phyloP scores from a whole-genome alignment of 495 filamentous ascomycete genomes.

The Xylaria intraflava region DNA sequence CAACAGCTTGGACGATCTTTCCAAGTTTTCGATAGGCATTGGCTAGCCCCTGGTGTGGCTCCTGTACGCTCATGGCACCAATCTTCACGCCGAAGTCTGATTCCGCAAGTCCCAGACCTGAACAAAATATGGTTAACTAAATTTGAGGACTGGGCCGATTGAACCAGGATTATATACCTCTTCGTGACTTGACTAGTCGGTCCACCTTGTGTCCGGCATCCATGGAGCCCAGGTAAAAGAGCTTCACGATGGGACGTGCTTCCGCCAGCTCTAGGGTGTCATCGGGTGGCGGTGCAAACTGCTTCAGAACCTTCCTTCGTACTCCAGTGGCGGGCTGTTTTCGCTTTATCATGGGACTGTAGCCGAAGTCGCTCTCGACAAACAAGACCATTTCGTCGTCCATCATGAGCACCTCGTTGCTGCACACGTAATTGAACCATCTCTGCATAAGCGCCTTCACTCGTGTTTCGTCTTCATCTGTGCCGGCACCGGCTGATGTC shows the following conservation, averaged over 20 bases:
- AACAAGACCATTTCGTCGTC: slow-evolving; percentile 97
- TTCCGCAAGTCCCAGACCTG: slow-evolving; percentile 89
- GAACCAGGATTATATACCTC: slow-evolving; percentile 54
- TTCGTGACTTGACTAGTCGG: slow-evolving; percentile 80
- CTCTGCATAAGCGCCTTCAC: slow-evolving; percentile 85
- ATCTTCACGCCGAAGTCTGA: slow-evolving; percentile 90
- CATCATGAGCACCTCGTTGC: slow-evolving; percentile 84
- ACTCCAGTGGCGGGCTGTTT: slow-evolving; percentile 98
- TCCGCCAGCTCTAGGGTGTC: slow-evolving; percentile 92
- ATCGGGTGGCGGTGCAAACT: slow-evolving; percentile 96
- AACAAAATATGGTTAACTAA: slow-evolving; percentile 13
- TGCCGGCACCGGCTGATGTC: slow-evolving; percentile 90
- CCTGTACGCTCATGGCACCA: slow-evolving; percentile 74
- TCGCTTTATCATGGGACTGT: slow-evolving; percentile 88
- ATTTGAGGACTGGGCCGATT: neutral
- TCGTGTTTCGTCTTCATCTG: slow-evolving; percentile 89
- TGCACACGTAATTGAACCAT: slow-evolving; percentile 89
- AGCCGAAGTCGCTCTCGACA: slow-evolving; percentile 96
- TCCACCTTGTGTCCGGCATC: slow-evolving; percentile 94
- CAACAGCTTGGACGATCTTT: slow-evolving; percentile 82
- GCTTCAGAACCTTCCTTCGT: slow-evolving; percentile 89
- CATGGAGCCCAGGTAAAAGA: slow-evolving; percentile 94
- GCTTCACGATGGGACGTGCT: slow-evolving; percentile 83
- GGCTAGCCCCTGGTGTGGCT: slow-evolving; percentile 78
- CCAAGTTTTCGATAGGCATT: slow-evolving; percentile 94